phyloP scores from a whole-genome alignment of 2,329 filamentous ascomycete species.

The Sclerotiophoma versabilis region DNA sequence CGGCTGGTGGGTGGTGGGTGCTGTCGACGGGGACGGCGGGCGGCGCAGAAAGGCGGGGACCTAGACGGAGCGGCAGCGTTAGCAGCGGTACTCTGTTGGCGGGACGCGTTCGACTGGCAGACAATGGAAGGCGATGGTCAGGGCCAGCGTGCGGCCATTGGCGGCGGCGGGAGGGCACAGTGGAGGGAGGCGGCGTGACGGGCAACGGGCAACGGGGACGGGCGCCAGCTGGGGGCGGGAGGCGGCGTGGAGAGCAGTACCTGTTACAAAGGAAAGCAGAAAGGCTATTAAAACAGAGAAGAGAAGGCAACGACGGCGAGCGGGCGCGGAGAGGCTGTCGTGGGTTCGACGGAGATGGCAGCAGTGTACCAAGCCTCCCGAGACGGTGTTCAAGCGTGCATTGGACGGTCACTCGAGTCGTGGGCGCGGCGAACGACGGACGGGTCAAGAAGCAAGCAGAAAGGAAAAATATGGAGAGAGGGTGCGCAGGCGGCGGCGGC shows the following conservation, averaged over 20 bases:
- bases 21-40: constrained; percentile 24
- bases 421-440: constrained; percentile 33
- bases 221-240: constrained; percentile 7
- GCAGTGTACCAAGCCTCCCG: constrained; percentile 50
- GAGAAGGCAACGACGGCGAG: constrained; percentile 44
- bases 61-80: constrained; percentile 25
- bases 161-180: constrained; percentile 2
- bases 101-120: background rate
- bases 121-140: constrained; percentile 16
- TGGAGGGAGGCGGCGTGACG: constrained; percentile 17
- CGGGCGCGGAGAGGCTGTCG: constrained; percentile 48
- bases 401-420: constrained; percentile 42
- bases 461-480: constrained; percentile 47
- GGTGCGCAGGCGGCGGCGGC: constrained; percentile 31
- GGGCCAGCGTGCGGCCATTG: constrained; percentile 10
- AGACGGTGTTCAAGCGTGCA: constrained; percentile 49
- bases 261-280: constrained; percentile 36
- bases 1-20: constrained; percentile 22
- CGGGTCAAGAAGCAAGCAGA: constrained; percentile 38
- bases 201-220: constrained; percentile 18
- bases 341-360: constrained; percentile 49
- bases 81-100: constrained; percentile 21
- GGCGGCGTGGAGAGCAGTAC: constrained; percentile 29
- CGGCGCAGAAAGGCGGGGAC: constrained; percentile 22
- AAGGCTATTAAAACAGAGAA: constrained; percentile 49